Base-by-base conservation (phyloP, 805 yeast species). In the Metschnikowia arizonensis region DNA sequence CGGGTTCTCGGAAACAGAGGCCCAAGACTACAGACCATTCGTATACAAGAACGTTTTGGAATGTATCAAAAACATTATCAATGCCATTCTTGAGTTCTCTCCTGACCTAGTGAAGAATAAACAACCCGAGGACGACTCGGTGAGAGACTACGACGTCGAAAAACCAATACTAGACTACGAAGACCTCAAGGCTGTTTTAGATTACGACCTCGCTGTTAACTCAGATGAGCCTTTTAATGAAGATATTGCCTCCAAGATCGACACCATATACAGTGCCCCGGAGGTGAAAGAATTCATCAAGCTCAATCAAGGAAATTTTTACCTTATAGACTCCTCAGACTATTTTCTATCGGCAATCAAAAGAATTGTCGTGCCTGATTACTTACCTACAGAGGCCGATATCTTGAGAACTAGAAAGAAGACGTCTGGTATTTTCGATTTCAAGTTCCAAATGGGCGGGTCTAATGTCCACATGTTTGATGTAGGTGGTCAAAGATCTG, bases 401-500 rank as follows among this genome's bases (percentile, higher is more conserved):
- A 82, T 89, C 25, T 72, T 90, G 54, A 74, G 95, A 50, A 88
- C 96, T 12, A 80, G 97, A 69, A 85, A 88, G 61, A 90, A 88
- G 66, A 90, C 97, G 0, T 85, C 95, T 1, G 97, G 97, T 65
- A 87, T 90, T 18, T 87, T 83, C 56, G 97, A 89, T 61, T 82
- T 88, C 47, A 74, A 77, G 46, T 86, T 90, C 57, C 81, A 81
- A 48, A 76, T 89, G 79, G 88, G 85, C n/a, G 72, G 72, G 5
- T 56, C 70, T 18, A 66, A 64, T 42, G 65, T 71, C 30, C 76
- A 72, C 55, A 71, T 72, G 76, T 72, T 59, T 59, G 97, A 90
- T 63, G 97, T 90, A 39, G 97, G 97, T 51, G 97, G 97, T 1
- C 99, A 93, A 65, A 74, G 99, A 57, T 82, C 95, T 3, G 99